Evolutionary conservation across 2,329 filamentous ascomycete species (phyloP).

Genomic region (Fonsecaea multimorphosa): DNA sequence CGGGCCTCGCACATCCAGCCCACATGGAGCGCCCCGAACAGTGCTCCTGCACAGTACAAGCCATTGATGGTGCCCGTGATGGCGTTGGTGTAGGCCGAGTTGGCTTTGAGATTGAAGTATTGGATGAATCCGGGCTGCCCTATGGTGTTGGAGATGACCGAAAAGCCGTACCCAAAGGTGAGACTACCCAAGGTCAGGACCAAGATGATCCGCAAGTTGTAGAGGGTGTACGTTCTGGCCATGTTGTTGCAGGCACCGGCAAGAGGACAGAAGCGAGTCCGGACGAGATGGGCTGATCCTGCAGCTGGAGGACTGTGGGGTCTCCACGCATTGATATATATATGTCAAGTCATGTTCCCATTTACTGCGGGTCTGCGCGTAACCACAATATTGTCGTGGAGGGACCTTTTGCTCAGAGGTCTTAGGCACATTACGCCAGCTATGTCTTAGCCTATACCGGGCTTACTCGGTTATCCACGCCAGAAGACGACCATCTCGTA

Average conservation of each 20-base stretch:
- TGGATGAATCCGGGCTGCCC: constrained; percentile 60
- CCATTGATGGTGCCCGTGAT: constrained; percentile 44
- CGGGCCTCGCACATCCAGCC: constrained; percentile 33
- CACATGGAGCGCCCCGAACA: constrained; percentile 30
- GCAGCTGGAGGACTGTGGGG: constrained; percentile 4
- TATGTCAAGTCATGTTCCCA: neutral
- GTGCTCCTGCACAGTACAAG: constrained; percentile 31
- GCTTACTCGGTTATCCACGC: constrained; percentile 19
- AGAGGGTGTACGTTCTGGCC: constrained; percentile 33
- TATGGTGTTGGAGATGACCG: constrained; percentile 59
- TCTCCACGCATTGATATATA: constrained; percentile 23
- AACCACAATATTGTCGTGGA: neutral
- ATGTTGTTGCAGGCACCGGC: constrained; percentile 10
- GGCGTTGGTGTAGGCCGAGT: constrained; percentile 45
- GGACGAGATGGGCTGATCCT: constrained; percentile 11
- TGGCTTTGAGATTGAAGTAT: constrained; percentile 52
- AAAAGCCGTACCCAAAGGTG: constrained; percentile 59
- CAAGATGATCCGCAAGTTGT: constrained; percentile 33
- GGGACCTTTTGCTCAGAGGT: neutral
- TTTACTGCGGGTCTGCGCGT: neutral
- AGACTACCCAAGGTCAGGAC: constrained; percentile 32
- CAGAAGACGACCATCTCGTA: neutral
- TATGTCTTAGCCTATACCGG: constrained; percentile 16
- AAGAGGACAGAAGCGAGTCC: neutral
- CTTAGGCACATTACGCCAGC: neutral